phyloP scores from a whole-genome alignment of 176 grass and related monocot genomes.

The Cymbopogon citratus region DNA sequence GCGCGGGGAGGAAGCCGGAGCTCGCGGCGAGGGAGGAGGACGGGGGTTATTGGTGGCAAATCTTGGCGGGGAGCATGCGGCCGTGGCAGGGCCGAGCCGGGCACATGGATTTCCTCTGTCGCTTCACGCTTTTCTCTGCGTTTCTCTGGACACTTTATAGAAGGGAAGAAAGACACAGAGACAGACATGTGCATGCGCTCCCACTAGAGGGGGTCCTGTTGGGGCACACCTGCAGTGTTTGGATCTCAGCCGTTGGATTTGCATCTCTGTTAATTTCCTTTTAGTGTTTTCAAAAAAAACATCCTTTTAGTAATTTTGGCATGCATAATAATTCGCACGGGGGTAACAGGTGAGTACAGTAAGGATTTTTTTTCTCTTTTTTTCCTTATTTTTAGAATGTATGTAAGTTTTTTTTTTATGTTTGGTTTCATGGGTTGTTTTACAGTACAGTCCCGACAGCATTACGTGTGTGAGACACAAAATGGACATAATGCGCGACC shows the following conservation, averaged over 20 bases:
- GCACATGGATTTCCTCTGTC: constrained; percentile 23
- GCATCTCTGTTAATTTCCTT: neutral
- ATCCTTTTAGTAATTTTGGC: no score
- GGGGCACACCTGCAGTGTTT: neutral
- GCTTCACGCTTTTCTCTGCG: neutral
- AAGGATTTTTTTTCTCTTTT: no score
- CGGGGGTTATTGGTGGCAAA: constrained; percentile 28
- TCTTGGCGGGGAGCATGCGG: constrained; percentile 45
- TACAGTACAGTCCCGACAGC: no score
- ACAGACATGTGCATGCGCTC: no score
- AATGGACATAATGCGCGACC: no score
- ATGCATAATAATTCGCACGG: no score
- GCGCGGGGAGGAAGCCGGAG: neutral
- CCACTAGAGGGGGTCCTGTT: neutral
- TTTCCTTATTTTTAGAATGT: no score
- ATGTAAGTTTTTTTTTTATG: no score
- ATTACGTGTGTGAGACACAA: no score
- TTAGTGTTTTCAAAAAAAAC: no score
- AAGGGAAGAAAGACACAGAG: neutral
- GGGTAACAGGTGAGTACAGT: no score
- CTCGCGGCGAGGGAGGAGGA: neutral
- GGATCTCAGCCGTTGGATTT: neutral
- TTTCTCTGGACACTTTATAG: neutral
- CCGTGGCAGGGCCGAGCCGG: neutral
- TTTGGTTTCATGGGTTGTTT: no score